Evolutionary conservation across 1,284 basidiomycete genomes (phyloP).

Genomic region (Rhodotorula sp.): DNA sequence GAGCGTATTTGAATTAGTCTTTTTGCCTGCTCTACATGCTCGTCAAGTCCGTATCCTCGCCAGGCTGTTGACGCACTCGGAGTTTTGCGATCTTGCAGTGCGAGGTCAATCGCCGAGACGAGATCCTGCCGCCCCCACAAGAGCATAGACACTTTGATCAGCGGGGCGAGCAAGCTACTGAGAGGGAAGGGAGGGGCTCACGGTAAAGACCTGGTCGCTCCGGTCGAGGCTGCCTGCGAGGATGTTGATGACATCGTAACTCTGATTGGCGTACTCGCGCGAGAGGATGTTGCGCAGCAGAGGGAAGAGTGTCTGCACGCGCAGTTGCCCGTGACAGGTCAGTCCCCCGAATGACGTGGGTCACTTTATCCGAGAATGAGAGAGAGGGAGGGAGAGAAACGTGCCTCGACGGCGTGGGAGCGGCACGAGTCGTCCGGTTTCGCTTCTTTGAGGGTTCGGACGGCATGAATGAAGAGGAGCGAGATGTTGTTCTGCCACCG

Average conservation of each 20-base stretch:
- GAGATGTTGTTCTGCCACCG: conserved; percentile 38
- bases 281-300: conserved; percentile 31
- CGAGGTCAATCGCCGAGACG: conserved; percentile 42
- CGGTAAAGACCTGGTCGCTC: conserved; percentile 41
- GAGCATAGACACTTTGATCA: not conserved
- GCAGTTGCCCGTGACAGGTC: not conserved
- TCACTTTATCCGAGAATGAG: not conserved
- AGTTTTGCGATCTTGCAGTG: conserved; percentile 32
- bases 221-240: conserved; percentile 43
- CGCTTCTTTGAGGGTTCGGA: conserved; percentile 35
- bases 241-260: conserved; percentile 39
- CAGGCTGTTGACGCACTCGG: conserved; percentile 7
- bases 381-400: not conserved
- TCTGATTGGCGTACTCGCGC: conserved; percentile 36
- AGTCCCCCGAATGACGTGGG: not conserved
- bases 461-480: conserved; percentile 37
- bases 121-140: conserved; percentile 37
- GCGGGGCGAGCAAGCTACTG: too few relatives aligned
- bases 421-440: conserved; percentile 21
- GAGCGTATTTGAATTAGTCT: too few relatives aligned
- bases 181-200: not conserved
- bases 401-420: conserved; percentile 35
- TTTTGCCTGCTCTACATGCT: not conserved
- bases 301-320: conserved; percentile 36
- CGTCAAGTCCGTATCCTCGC: too few relatives aligned